Evolutionary conservation across 164 flowering plant species (phyloP), one percentile per base, ranked within the genome.

Genomic region (Platanus orientalis): DNA sequence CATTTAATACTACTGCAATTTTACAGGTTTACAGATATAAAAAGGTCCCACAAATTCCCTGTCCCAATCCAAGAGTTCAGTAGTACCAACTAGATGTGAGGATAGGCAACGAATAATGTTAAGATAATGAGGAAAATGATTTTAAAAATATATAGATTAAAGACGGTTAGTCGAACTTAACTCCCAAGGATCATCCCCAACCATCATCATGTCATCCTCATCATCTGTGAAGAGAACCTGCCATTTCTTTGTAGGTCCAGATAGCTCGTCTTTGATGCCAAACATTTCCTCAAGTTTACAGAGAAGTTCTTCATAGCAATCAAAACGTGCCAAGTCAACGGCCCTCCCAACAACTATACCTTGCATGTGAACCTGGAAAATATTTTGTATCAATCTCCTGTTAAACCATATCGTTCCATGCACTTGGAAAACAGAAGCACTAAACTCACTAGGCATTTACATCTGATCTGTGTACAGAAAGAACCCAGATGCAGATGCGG

Each of bases 121-220:
- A 14, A 36, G 12, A 14, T 36, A 14, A 36, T 7, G 42, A 7
- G 12, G 42, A 7, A 36, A 26, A 47, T 9, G 27, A 64, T 39
- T 16, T 32, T 29, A 7, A 32, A 30, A 12, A 36, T 36, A 36
- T 3, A 36, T 36, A 10, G 12, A 14, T 36, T 14, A 36, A 14
- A 61, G 47, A 44, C 45, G 2, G 49, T 16, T 26, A 17, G 11
- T 10, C 20, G 49, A 16, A 81, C 92, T 81, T 84, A 72, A 91
- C 98, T 77, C 80, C 98, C 98, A 92, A 21, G 98, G 98, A 68
- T 90, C 96, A 66, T 92, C 98, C 56, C 98, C 98, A 67, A 90
- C 96, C 89, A 88, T 81, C 98, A 92, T 92, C 84, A 79, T 90
- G 74, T 92, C 98, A 66, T 84, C 92, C 72, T 92, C 98, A 67